phyloP scores from a whole-genome alignment of 177 flowering plant genomes.

The Vitis hybrid region DNA sequence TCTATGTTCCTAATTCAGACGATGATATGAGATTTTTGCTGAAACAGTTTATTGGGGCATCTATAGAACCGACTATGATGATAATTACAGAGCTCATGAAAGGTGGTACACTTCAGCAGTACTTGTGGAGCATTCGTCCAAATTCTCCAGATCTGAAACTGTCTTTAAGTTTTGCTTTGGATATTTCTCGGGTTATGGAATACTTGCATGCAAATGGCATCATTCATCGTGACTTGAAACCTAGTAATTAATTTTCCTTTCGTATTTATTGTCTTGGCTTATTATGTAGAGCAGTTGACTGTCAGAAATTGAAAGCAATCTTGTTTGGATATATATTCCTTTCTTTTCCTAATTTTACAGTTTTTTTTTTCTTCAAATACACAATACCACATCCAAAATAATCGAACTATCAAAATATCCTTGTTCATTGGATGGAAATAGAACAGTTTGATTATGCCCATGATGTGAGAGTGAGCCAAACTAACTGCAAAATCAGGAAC shows the following conservation, averaged over 20 bases:
- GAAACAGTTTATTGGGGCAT: constrained; percentile 35
- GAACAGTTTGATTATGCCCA: background rate
- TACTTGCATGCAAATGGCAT: constrained; percentile 35
- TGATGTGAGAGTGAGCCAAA: background rate
- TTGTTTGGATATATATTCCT: background rate
- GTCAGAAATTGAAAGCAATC: background rate
- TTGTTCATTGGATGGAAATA: background rate
- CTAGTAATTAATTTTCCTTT: constrained; percentile 16
- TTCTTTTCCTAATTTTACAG: background rate
- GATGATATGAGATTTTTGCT: constrained; percentile 3
- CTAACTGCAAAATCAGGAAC: background rate
- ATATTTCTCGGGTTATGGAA: constrained; percentile 32
- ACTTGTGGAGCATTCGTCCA: constrained; percentile 26
- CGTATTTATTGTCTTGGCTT: background rate
- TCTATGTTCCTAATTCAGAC: background rate
- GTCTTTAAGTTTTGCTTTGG: constrained; percentile 26
- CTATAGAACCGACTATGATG: constrained; percentile 26
- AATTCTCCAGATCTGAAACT: constrained; percentile 21
- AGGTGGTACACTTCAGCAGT: constrained; percentile 28
- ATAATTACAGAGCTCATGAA: constrained; percentile 32
- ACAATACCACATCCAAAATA: background rate
- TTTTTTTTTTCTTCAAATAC: background rate
- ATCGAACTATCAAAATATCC: background rate
- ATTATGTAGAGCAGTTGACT: background rate
- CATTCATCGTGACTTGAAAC: constrained; percentile 41